A percentile compares a stretch with the other conserved stretches of the same genome.
These are phyloP conservation scores for Hyphochytrium catenoides DNA, from an alignment of 352 stramenopile species.

Conservation along the genomic window DNA sequence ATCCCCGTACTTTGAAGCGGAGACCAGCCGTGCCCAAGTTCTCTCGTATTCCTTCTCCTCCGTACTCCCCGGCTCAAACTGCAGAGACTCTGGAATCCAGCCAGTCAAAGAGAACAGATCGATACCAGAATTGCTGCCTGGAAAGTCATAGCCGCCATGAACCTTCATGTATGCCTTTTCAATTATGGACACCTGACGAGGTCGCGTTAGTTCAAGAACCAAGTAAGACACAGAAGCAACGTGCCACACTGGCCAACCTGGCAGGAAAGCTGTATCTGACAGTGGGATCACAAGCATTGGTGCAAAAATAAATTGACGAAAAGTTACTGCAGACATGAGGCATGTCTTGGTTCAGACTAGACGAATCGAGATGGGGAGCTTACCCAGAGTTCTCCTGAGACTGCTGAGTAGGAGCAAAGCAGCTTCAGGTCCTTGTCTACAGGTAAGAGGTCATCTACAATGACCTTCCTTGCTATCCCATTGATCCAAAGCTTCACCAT, in stretches of 20 bases:
- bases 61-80: slow-evolving; percentile 17
- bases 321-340: no score
- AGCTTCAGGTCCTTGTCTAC: slow-evolving; percentile 40
- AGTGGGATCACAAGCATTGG: no score
- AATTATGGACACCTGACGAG: slow-evolving; percentile 83
- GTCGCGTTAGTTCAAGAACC: slow-evolving; percentile 17
- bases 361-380: no score
- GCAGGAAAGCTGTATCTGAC: no score
- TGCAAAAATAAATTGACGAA: no score
- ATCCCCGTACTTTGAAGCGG: slow-evolving; percentile 79
- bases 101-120: slow-evolving; percentile 94
- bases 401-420: slow-evolving; percentile 52
- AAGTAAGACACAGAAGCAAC: slow-evolving; percentile 16
- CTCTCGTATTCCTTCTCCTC: slow-evolving; percentile 15
- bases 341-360: no score
- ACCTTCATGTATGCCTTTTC: slow-evolving; percentile 98
- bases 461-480: slow-evolving; percentile 69
- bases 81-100: slow-evolving; percentile 88
- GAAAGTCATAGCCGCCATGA: slow-evolving; percentile 90
- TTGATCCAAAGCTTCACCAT: slow-evolving; percentile 91
- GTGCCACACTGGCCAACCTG: no score
- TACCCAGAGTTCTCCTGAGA: slow-evolving; percentile 44
- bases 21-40: slow-evolving; percentile 71
- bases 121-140: slow-evolving; percentile 85
- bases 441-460: slow-evolving; percentile 84